These are phyloP conservation scores for Xerocomus amazonicus DNA, from an alignment of 1,284 basidiomycete genomes.

Conservation along the genomic window DNA sequence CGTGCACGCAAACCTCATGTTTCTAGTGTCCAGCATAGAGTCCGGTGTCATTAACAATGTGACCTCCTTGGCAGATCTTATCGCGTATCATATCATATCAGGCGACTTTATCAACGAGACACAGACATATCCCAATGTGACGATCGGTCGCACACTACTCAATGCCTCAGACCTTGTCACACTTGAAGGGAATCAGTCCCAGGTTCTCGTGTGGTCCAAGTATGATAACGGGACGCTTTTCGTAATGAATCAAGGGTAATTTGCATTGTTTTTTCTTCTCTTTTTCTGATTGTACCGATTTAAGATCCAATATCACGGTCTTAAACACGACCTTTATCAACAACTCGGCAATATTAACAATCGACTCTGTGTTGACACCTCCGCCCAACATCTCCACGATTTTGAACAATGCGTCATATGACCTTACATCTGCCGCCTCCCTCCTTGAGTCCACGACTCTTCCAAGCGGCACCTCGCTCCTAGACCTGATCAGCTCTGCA, in stretches of 20 bases:
- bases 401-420: conserved; percentile 33
- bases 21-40: conserved; percentile 12
- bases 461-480: conserved; percentile 35
- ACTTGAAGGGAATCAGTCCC: conserved; percentile 53
- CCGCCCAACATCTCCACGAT: conserved; percentile 50
- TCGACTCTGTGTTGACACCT: conserved; percentile 51
- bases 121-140: conserved; percentile 48
- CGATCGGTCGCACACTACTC: conserved; percentile 62
- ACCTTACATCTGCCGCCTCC: conserved; percentile 28
- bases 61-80: conserved; percentile 41
- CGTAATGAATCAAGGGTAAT: conserved; percentile 55
- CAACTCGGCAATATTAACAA: conserved; percentile 49
- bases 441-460: conserved; percentile 21
- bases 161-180: conserved; percentile 44
- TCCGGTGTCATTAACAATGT: conserved; percentile 35
- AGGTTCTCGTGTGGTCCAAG: conserved; percentile 64
- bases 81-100: conserved; percentile 63
- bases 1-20: not conserved
- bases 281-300: not conserved
- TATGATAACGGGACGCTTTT: conserved; percentile 41
- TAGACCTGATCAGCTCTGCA: conserved; percentile 37
- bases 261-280: not conserved
- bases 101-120: conserved; percentile 46
- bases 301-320: conserved; percentile 45
- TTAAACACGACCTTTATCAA: conserved; percentile 43